phyloP scores from a whole-genome alignment of 1,284 basidiomycete species.

The Tausonia pullulans region DNA sequence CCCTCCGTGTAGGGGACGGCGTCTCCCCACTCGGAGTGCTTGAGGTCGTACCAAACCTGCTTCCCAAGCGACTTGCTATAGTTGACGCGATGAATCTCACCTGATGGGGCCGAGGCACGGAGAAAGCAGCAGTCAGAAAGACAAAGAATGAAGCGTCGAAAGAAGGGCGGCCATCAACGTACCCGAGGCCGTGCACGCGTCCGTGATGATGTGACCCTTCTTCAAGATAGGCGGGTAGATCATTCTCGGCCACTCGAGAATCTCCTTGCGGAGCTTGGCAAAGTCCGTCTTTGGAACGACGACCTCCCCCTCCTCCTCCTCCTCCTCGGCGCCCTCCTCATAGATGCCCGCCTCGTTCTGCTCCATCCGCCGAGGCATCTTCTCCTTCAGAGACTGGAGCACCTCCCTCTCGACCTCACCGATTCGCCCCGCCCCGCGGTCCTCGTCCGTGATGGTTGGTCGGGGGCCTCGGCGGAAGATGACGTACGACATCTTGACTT shows the following conservation, averaged over 20 bases:
- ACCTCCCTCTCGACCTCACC: slow-evolving; percentile 19
- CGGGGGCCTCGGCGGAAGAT: slow-evolving; percentile 70
- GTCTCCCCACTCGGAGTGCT: slow-evolving; percentile 89
- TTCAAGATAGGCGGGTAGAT: slow-evolving; percentile 82
- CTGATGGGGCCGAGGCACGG: slow-evolving; percentile 36
- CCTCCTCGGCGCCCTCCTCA: slow-evolving; percentile 7
- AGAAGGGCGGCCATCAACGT: slow-evolving; percentile 22
- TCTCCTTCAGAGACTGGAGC: slow-evolving; percentile 19
- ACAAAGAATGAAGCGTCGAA: neutral
- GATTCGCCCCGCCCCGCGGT: slow-evolving; percentile 20
- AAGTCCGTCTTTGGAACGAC: slow-evolving; percentile 7
- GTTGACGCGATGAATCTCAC: slow-evolving; percentile 79
- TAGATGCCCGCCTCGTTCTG: slow-evolving; percentile 25
- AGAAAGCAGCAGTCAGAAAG: neutral
- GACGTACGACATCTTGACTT: slow-evolving; percentile 80
- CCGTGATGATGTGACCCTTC: slow-evolving; percentile 85
- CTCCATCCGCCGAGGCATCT: slow-evolving; percentile 23
- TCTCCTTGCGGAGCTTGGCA: slow-evolving; percentile 28
- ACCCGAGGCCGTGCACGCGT: slow-evolving; percentile 77
- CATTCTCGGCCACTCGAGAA: slow-evolving; percentile 80
- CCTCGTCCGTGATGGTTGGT: slow-evolving; percentile 32
- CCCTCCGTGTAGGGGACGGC: slow-evolving; percentile 80
- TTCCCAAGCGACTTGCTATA: slow-evolving; percentile 87
- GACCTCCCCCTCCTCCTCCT: slow-evolving; percentile 16
- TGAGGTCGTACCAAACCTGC: slow-evolving; percentile 87